phyloP scores from a whole-genome alignment of 2,329 filamentous ascomycete species.

The Aphanocladium album region DNA sequence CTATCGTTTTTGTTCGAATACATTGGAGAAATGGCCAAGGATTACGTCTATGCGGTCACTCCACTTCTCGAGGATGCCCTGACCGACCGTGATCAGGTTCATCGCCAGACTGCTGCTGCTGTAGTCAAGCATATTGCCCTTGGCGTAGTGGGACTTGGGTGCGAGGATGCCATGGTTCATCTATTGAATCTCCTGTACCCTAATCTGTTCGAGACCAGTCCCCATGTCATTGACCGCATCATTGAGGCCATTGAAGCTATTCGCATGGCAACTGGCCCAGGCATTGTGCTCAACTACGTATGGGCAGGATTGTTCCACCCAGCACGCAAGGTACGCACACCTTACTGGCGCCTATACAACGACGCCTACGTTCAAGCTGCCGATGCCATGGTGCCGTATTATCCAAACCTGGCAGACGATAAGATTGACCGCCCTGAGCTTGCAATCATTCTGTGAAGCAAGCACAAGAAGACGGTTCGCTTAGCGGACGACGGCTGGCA shows the following conservation, averaged over 20 bases:
- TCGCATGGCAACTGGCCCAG: slow-evolving; percentile 85
- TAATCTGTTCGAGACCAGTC: slow-evolving; percentile 95
- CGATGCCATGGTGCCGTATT: slow-evolving; percentile 95
- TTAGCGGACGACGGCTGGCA: neutral
- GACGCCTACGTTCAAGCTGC: slow-evolving; percentile 92
- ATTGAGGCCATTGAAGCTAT: slow-evolving; percentile 97
- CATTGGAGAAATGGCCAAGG: slow-evolving; percentile 99
- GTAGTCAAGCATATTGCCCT: slow-evolving; percentile 98
- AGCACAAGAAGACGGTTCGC: neutral
- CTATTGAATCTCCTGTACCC: slow-evolving; percentile 93
- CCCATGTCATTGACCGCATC: slow-evolving; percentile 96
- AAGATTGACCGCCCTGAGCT: slow-evolving; percentile 74
- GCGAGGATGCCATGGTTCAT: slow-evolving; percentile 98
- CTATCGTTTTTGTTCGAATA: slow-evolving; percentile 98
- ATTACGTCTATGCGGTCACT: slow-evolving; percentile 97
- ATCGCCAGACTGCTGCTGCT: slow-evolving; percentile 90
- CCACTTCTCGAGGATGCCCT: slow-evolving; percentile 93
- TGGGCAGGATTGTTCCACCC: slow-evolving; percentile 98
- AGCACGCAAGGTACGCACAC: slow-evolving; percentile 85
- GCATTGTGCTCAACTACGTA: slow-evolving; percentile 93
- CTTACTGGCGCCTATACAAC: slow-evolving; percentile 97
- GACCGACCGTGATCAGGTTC: slow-evolving; percentile 96
- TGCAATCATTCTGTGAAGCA: slow-evolving; percentile 66
- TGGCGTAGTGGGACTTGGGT: slow-evolving; percentile 94
- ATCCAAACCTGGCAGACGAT: slow-evolving; percentile 80